Conservation (phyloP, 2,329 filamentous ascomycete species). For the Waltergamsia citrina region DNA sequence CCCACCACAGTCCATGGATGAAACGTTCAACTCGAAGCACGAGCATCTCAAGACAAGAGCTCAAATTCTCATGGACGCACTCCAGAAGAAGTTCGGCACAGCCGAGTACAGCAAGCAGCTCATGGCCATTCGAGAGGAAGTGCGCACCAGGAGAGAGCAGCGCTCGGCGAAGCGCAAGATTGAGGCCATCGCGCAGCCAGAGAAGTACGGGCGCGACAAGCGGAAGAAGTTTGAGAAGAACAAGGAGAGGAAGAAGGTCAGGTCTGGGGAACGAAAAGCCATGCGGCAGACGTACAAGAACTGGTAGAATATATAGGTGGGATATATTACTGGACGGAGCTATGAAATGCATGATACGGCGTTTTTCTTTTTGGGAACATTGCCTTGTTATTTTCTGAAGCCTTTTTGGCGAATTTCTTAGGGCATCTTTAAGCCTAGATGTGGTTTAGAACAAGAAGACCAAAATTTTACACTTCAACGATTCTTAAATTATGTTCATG, state of each 20-base stretch:
- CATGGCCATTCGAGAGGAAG: conserved; percentile 60
- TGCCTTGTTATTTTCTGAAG: background rate
- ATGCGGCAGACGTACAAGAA: conserved; percentile 60
- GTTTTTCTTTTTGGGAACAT: background rate
- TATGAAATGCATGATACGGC: background rate
- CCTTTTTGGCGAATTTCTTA: too few species aligned
- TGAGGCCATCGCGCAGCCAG: conserved; percentile 75
- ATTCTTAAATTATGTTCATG: too few species aligned
- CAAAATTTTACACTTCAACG: too few species aligned
- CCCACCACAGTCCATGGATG: conserved; percentile 60
- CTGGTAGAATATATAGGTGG: conserved; percentile 16
- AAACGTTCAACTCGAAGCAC: conserved; percentile 58
- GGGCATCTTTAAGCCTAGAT: too few species aligned
- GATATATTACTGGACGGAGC: too few species aligned
- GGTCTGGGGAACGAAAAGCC: conserved; percentile 61
- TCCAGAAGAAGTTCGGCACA: conserved; percentile 80
- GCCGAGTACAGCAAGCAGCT: conserved; percentile 69
- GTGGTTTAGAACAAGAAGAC: too few species aligned
- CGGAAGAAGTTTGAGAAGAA: conserved; percentile 76
- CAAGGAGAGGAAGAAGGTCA: conserved; percentile 73
- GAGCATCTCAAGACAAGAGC: conserved; percentile 63
- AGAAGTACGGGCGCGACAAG: conserved; percentile 70
- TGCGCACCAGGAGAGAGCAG: conserved; percentile 63
- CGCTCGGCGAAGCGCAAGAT: conserved; percentile 80
- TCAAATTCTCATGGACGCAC: conserved; percentile 66